Conservation (phyloP, 192 early-diverging fungal genomes). For the Jimgerdemannia lactiflua region DNA sequence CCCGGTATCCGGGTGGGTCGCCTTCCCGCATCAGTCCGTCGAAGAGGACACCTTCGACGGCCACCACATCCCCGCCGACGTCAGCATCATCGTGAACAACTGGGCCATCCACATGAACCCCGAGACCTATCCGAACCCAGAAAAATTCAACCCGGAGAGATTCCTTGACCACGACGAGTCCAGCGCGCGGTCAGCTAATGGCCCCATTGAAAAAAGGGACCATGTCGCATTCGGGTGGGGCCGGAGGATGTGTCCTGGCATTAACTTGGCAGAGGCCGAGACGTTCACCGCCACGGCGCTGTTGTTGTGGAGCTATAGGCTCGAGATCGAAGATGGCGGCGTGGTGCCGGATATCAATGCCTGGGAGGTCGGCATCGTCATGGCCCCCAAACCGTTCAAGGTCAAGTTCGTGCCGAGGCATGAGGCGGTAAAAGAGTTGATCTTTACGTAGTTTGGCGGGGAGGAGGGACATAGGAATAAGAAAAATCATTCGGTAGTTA, state of each 20-base stretch:
- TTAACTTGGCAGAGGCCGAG: slow-evolving; percentile 16
- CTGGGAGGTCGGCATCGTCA: not conserved
- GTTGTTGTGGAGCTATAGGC: slow-evolving; percentile 7
- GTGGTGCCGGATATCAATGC: not conserved
- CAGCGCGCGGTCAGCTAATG: not conserved
- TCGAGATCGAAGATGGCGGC: not conserved
- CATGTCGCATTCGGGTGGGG: slow-evolving; percentile 18
- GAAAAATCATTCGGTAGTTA: too few relatives aligned
- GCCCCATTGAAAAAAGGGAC: not conserved
- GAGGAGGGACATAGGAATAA: too few relatives aligned
- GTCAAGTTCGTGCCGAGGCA: not conserved
- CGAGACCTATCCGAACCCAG: slow-evolving; percentile 33
- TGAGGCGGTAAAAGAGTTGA: too few relatives aligned
- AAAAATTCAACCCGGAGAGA: slow-evolving; percentile 45
- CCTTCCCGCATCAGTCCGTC: slow-evolving; percentile 7
- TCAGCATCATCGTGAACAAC: slow-evolving; percentile 39
- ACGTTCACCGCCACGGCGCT: not conserved
- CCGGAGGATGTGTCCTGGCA: slow-evolving; percentile 18
- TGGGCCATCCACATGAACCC: slow-evolving; percentile 37
- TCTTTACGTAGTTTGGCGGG: too few relatives aligned
- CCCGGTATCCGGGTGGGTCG: not conserved
- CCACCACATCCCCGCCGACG: slow-evolving; percentile 42
- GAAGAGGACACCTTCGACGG: slow-evolving; percentile 40
- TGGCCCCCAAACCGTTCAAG: slow-evolving; percentile 1
- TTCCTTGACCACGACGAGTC: slow-evolving; percentile 3